phyloP scores from a whole-genome alignment of 805 yeast species.

The Candida corydali region DNA sequence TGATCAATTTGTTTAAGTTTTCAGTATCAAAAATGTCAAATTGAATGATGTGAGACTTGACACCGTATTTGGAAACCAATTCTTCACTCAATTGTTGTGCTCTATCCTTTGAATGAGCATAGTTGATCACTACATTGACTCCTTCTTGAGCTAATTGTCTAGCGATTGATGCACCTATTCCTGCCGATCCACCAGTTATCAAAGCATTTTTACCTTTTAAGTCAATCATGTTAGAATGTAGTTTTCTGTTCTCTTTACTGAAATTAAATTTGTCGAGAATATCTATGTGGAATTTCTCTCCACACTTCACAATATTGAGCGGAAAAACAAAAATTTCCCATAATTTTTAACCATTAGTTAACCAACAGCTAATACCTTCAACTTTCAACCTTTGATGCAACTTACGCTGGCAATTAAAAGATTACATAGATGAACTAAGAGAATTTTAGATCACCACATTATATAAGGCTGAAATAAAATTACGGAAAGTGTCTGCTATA shows the following conservation, averaged over 20 bases:
- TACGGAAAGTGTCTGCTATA: too few species aligned
- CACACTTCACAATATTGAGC: constrained; percentile 1
- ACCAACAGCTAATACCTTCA: too few species aligned
- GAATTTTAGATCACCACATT: too few species aligned
- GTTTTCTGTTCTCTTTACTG: too few species aligned
- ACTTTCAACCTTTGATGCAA: too few species aligned
- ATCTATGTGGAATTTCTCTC: too few species aligned
- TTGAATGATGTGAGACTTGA: constrained; percentile 15
- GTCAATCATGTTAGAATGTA: constrained; percentile 10
- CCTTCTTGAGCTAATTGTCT: constrained; percentile 32
- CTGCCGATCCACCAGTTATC: constrained; percentile 19
- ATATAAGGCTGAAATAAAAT: too few species aligned
- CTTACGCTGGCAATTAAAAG: too few species aligned
- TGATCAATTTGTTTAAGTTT: constrained; percentile 19
- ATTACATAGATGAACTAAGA: too few species aligned
- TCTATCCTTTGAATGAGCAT: constrained; percentile 22
- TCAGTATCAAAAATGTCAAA: constrained; percentile 22
- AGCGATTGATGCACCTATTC: constrained; percentile 31
- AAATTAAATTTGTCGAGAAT: too few species aligned
- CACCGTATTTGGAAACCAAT: constrained; percentile 11
- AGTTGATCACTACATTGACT: constrained; percentile 28
- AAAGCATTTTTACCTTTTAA: constrained; percentile 23
- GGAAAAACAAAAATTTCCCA: too few species aligned
- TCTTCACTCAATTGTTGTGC: constrained; percentile 21
- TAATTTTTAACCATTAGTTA: too few species aligned